Conservation (phyloP, 2,329 filamentous ascomycete species). For the Sphaceloma murrayae region DNA sequence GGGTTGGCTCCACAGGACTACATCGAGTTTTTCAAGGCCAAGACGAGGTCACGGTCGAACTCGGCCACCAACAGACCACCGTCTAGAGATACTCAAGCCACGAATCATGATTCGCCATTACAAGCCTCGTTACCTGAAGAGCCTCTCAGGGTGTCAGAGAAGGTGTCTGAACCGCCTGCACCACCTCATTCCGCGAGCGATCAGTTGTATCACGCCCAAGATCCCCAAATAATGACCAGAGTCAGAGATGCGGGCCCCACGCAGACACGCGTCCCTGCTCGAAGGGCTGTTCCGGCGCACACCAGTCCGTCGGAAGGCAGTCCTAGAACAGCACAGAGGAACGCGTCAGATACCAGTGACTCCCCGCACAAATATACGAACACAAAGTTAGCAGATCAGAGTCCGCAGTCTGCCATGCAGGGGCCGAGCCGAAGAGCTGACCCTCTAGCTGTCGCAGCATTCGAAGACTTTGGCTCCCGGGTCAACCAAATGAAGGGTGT, state of each 20-base stretch:
- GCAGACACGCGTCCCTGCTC: background rate
- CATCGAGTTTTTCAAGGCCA: conserved; percentile 13
- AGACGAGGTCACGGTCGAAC: conserved; percentile 13
- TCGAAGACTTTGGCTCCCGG: conserved; percentile 59
- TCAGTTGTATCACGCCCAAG: no score
- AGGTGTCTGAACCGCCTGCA: background rate
- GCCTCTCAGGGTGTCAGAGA: background rate
- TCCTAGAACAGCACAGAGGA: conserved; percentile 1
- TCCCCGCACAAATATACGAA: conserved; percentile 2
- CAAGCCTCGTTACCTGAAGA: conserved; percentile 2
- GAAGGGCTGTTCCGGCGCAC: background rate
- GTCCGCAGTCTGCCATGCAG: background rate
- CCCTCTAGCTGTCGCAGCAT: conserved; percentile 29
- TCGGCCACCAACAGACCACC: conserved; percentile 1
- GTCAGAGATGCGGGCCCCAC: background rate
- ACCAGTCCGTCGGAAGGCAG: conserved; percentile 1
- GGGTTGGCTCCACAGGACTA: conserved; percentile 14
- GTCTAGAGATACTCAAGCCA: conserved; percentile 5
- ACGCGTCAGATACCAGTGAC: background rate
- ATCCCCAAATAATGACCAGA: background rate
- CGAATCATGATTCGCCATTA: conserved; percentile 7
- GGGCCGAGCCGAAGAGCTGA: conserved; percentile 6
- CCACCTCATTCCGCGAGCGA: no score
- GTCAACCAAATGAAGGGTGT: conserved; percentile 65
- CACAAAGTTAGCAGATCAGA: background rate